These are phyloP conservation scores for Ceratocystis ficicola DNA, from an alignment of 2,329 filamentous ascomycete genomes.

Conservation along the genomic window DNA sequence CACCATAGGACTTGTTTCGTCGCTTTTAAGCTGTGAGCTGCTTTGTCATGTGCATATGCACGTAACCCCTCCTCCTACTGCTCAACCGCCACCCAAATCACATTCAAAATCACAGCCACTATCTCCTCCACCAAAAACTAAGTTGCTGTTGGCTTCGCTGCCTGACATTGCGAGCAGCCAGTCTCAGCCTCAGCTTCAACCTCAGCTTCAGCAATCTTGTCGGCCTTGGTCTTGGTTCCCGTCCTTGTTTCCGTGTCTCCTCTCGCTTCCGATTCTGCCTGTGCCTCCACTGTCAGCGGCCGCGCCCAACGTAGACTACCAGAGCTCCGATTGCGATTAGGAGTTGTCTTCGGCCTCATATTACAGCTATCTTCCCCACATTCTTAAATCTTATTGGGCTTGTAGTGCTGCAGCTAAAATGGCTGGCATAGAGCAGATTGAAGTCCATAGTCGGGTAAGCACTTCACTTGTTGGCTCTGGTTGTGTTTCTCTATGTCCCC, in stretches of 20 bases:
- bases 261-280: not conserved
- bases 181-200: not conserved
- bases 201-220: not conserved
- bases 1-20: constrained; percentile 21
- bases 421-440: constrained; percentile 92
- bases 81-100: constrained; percentile 23
- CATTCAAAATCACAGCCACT: not conserved
- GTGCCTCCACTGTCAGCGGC: not conserved
- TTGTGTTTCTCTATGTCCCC: not conserved
- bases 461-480: not conserved
- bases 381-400: constrained; percentile 16
- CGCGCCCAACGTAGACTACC: not conserved
- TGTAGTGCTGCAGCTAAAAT: constrained; percentile 36
- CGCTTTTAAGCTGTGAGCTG: constrained; percentile 22
- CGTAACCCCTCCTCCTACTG: constrained; percentile 14
- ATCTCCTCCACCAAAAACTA: not conserved
- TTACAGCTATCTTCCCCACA: constrained; percentile 5
- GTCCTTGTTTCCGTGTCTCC: not conserved
- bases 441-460: constrained; percentile 88
- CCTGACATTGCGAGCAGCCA: not conserved
- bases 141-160: not conserved
- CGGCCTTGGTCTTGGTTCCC: not conserved
- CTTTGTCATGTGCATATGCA: constrained; percentile 22
- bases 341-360: constrained; percentile 13
- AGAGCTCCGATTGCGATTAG: constrained; percentile 9